Base-by-base conservation (phyloP, 1,284 basidiomycete genomes). In the Moesziomyces antarcticus region DNA sequence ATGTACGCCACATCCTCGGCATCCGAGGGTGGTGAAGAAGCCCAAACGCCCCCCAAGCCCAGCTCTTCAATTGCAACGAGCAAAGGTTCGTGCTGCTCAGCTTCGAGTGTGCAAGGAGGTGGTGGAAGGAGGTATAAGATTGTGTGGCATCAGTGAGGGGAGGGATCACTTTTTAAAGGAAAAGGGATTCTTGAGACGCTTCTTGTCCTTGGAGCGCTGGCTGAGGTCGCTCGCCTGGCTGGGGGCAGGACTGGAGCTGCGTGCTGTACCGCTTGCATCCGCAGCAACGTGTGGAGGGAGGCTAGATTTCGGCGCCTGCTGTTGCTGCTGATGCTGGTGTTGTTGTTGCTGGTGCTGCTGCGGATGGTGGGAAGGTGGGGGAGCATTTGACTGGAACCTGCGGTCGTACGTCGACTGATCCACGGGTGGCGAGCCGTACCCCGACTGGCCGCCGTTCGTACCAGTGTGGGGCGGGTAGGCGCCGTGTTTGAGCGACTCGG, bases 1-100 rank as follows among this genome's bases (percentile, higher is more conserved):
- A 99, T 84, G 96, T 99, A 22, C 89, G 96, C 73, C 89, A 92
- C 75, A 91, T 99, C 30, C 88, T 99, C 50, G 94, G 96, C 56
- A 89, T 98, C 65, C 79, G 85, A 35, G 84, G 83, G 3, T 85
- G 61, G 60, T 63, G 44, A 37, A 27, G 7, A 43, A 42, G 35
- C 41, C 33, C 33, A 11, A n/a, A n/a, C n/a, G n/a, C n/a, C n/a
- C n/a, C n/a, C n/a, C n/a, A n/a, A n/a, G n/a, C n/a, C 33, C 33
- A 11, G 3, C 33, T 3, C 13, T 35, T 5, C 33, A 14, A 35
- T 27, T 27, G 5, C 5, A 27, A 8, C 25, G 25, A 5, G 4
- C 25, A 27, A 27, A 5, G 4, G 25, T 27, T 27, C 25, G n/a
- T 27, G 25, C 25, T n/a, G n/a, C 25, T 27, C 25, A 27, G 5